phyloP scores from a whole-genome alignment of 2,329 filamentous ascomycete species.

The Aspergillus udagawae region DNA sequence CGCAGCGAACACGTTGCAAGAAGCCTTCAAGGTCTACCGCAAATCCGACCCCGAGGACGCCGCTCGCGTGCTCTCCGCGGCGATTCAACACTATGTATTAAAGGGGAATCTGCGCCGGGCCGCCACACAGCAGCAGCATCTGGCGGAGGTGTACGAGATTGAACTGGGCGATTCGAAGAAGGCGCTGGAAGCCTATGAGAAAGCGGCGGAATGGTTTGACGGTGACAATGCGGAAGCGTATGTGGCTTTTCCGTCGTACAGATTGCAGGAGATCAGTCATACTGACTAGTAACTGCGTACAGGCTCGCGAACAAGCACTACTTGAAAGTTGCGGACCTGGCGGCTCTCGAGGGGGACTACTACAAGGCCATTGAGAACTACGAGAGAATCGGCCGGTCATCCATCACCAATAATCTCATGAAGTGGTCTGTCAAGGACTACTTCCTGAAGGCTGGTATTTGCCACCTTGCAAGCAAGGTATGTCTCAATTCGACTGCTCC shows the following conservation, averaged over 20 bases:
- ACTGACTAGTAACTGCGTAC: slow-evolving; percentile 1
- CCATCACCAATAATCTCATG: slow-evolving; percentile 87
- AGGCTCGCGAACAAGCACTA: slow-evolving; percentile 90
- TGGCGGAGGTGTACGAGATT: slow-evolving; percentile 80
- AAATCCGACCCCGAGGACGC: slow-evolving; percentile 81
- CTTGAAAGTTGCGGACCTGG: slow-evolving; percentile 85
- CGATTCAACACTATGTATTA: slow-evolving; percentile 79
- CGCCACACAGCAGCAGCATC: slow-evolving; percentile 82
- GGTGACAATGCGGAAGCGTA: slow-evolving; percentile 79
- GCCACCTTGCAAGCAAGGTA: slow-evolving; percentile 67
- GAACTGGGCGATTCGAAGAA: slow-evolving; percentile 73
- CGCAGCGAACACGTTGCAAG: slow-evolving; percentile 78
- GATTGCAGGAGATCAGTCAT: background rate
- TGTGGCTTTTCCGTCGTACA: slow-evolving; percentile 4
- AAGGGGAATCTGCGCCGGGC: slow-evolving; percentile 90
- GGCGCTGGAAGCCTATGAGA: slow-evolving; percentile 79
- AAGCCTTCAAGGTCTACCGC: slow-evolving; percentile 93
- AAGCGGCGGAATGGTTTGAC: slow-evolving; percentile 85
- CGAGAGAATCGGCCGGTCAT: slow-evolving; percentile 74
- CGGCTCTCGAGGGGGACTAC: slow-evolving; percentile 79
- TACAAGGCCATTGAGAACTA: slow-evolving; percentile 76
- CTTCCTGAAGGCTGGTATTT: slow-evolving; percentile 89
- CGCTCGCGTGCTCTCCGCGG: slow-evolving; percentile 70
- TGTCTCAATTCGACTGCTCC: background rate
- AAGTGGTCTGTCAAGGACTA: slow-evolving; percentile 94